A percentile compares a stretch with the other conserved stretches of the same genome.
Conservation (phyloP, 176 grass and related monocot species). For the Rhipidocladum racemiflorum region DNA sequence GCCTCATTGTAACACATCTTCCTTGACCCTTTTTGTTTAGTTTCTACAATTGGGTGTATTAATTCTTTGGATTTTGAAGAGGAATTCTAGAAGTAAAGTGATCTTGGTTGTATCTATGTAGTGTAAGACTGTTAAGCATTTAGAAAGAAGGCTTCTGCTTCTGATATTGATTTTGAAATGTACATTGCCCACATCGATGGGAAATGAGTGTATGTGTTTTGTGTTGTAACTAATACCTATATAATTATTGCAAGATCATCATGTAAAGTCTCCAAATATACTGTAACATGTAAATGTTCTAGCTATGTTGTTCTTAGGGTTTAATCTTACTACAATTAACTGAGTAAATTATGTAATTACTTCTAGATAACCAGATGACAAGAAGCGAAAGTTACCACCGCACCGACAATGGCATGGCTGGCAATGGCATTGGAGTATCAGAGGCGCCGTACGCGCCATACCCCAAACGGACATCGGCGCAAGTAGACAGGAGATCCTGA, state of each 20-base stretch:
- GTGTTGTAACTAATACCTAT: too few species aligned
- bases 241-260: too few species aligned
- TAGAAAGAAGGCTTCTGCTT: too few species aligned
- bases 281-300: neutral
- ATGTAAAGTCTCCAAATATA: neutral
- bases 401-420: neutral
- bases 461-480: neutral
- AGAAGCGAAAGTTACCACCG: neutral
- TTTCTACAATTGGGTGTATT: neutral
- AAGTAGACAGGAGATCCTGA: neutral
- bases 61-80: slow-evolving; percentile 16
- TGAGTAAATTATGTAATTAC: neutral
- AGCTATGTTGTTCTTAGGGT: neutral
- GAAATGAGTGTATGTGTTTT: too few species aligned
- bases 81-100: too few species aligned
- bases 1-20: slow-evolving; percentile 15
- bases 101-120: too few species aligned
- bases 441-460: neutral
- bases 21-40: neutral
- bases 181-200: too few species aligned
- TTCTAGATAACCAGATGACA: too few species aligned
- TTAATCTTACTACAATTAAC: neutral
- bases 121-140: too few species aligned
- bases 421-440: neutral
- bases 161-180: too few species aligned